Conservation (phyloP, 768 basidiomycete genomes). For the Lenzites betulinus region DNA sequence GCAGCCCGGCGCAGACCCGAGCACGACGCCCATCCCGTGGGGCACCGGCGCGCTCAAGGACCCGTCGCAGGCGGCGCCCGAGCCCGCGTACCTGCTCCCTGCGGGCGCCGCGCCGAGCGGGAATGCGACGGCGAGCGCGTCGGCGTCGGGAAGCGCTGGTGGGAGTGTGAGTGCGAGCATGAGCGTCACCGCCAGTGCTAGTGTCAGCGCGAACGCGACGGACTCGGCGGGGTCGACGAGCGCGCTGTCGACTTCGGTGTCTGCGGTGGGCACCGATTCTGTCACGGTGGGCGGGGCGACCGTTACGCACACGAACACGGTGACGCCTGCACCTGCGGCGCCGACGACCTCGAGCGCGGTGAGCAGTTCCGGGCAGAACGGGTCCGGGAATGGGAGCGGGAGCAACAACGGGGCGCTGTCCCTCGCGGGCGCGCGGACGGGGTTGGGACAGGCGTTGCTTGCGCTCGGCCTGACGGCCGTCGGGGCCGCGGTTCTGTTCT, state of each 20-base stretch:
- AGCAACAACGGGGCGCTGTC: neutral
- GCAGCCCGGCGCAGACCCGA: conserved; percentile 51
- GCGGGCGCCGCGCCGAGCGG: neutral
- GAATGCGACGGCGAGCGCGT: neutral
- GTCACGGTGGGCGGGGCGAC: neutral
- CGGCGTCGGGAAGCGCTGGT: neutral
- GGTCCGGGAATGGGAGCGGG: neutral
- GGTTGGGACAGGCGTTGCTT: neutral
- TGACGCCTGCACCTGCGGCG: neutral
- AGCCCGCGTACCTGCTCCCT: conserved; percentile 17
- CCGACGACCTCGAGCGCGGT: neutral
- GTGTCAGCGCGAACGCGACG: neutral
- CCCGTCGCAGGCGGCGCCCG: conserved; percentile 38
- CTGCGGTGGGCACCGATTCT: too few relatives aligned
- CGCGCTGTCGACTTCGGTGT: too few relatives aligned
- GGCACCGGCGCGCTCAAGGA: conserved; percentile 58
- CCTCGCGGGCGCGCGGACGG: too few relatives aligned
- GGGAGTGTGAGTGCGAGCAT: neutral
- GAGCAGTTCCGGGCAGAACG: neutral
- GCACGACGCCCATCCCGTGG: conserved; percentile 54
- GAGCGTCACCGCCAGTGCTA: neutral
- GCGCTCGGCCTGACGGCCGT: neutral
- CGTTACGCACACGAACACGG: conserved; percentile 1
- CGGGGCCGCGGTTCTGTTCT: neutral
- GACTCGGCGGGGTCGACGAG: neutral